These are phyloP conservation scores for Pseudogymnoascus sp. DNA, from an alignment of 2,329 filamentous ascomycete species.

Conservation along the genomic window DNA sequence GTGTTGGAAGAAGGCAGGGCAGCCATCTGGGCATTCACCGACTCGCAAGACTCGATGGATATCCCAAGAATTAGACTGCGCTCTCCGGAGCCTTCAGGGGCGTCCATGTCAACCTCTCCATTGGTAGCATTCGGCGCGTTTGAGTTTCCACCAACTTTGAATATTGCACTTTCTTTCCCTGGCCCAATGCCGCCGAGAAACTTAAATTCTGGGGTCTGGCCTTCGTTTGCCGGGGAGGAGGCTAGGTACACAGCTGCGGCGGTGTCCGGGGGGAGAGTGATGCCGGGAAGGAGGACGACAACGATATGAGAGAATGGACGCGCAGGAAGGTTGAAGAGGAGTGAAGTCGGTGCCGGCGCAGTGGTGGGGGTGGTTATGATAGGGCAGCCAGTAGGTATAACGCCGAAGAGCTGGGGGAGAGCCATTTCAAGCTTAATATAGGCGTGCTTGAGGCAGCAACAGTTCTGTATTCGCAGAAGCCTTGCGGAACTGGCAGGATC, in stretches of 20 bases:
- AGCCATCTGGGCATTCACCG: slow-evolving; percentile 63
- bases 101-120: slow-evolving; percentile 30
- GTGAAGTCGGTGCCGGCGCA: slow-evolving; percentile 46
- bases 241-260: slow-evolving; percentile 89
- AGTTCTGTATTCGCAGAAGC: not conserved
- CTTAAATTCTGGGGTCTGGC: slow-evolving; percentile 54
- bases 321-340: slow-evolving; percentile 46
- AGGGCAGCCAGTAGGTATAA: slow-evolving; percentile 53
- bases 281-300: slow-evolving; percentile 78
- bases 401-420: slow-evolving; percentile 41
- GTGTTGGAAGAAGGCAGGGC: slow-evolving; percentile 42
- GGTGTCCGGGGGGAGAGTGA: slow-evolving; percentile 62
- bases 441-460: not conserved
- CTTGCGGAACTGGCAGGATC: not conserved
- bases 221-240: slow-evolving; percentile 31
- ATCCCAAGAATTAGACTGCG: slow-evolving; percentile 66
- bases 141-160: slow-evolving; percentile 53
- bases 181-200: slow-evolving; percentile 85
- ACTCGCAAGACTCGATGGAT: slow-evolving; percentile 66
- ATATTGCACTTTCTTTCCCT: slow-evolving; percentile 86
- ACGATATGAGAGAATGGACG: slow-evolving; percentile 69
- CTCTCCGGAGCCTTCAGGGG: slow-evolving; percentile 20
- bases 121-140: slow-evolving; percentile 40
- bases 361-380: slow-evolving; percentile 48
- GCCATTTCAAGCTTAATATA: slow-evolving; percentile 9